These are phyloP conservation scores for Candida khao-thaluensis DNA, from an alignment of 805 yeast genomes.

Conservation along the genomic window DNA sequence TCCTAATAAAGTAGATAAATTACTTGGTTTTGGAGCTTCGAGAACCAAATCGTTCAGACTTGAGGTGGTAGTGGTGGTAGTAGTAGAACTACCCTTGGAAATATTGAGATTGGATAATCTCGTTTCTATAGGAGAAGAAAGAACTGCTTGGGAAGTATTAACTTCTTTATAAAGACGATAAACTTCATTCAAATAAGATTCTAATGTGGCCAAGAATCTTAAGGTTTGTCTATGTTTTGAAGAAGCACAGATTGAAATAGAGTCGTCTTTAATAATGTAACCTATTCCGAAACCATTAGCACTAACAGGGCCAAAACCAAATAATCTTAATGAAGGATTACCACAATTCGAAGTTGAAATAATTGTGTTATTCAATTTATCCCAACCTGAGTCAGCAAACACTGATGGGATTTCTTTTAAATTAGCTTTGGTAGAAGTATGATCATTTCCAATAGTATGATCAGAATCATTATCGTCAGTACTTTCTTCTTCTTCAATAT, in stretches of 20 bases:
- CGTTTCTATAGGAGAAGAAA: slow-evolving; percentile 25
- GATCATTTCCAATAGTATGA: slow-evolving; percentile 23
- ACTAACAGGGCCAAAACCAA: slow-evolving; percentile 61
- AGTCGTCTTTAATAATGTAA: slow-evolving; percentile 52
- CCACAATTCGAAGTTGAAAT: slow-evolving; percentile 67
- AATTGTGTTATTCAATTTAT: slow-evolving; percentile 72
- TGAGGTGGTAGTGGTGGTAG: slow-evolving; percentile 1
- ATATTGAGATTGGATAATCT: slow-evolving; percentile 25
- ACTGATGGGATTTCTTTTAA: slow-evolving; percentile 58
- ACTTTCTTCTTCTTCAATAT: slow-evolving; percentile 31
- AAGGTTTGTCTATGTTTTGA: slow-evolving; percentile 62
- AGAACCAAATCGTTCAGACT: slow-evolving; percentile 3
- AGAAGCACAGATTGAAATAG: slow-evolving; percentile 51
- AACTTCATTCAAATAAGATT: slow-evolving; percentile 49
- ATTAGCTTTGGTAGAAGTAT: slow-evolving; percentile 26
- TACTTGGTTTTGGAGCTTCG: slow-evolving; percentile 21
- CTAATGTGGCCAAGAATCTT: slow-evolving; percentile 53
- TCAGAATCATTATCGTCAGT: slow-evolving; percentile 24
- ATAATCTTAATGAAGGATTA: slow-evolving; percentile 55
- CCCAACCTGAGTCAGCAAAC: slow-evolving; percentile 89
- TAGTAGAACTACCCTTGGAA: not conserved
- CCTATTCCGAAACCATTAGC: slow-evolving; percentile 61
- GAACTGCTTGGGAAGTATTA: slow-evolving; percentile 19
- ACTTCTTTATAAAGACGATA: slow-evolving; percentile 31
- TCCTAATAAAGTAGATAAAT: slow-evolving; percentile 43